Evolutionary conservation across 495 filamentous ascomycete genomes (phyloP), one percentile per base, ranked within the genome.

Genomic region (Ramalina peruviana): DNA sequence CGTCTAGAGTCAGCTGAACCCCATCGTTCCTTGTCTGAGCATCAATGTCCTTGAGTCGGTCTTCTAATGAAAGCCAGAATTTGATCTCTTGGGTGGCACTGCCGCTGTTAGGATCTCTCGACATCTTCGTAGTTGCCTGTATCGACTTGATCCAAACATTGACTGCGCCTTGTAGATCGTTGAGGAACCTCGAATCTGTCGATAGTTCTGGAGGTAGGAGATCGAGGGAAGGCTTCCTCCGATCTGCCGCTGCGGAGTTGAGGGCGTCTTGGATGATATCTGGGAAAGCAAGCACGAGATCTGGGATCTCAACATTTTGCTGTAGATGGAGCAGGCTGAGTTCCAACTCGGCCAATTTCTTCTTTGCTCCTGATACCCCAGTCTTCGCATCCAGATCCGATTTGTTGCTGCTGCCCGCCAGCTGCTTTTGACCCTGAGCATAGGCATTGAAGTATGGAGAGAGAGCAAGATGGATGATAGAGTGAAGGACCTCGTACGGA

Each of bases 61-160:
- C 82, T 61, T 99, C 92, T 82, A 97, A 93, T 1, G 86, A 87
- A 38, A 97, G 66, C 92, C 92, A 99, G 58, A 96, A 99, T 60
- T 95, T 95, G 59, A 97, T 94, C 62, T 99, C 92, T 62, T 96
- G 93, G 17, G 83, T 86, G 11, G 92, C 93, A 30, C 86, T 92
- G 6, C 88, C 87, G 41, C 84, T 88, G 27, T 82, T 80, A 5
- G 86, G 82, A 58, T 97, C 92, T 54, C 88, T 76, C 33, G 87
- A 84, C 72, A 93, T 84, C 67, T 88, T 92, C 13, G 92, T 97
- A 60, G 96, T 89, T n/a, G 83, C 82, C 65, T 94, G 88, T 52
- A 99, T 97, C 10, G 89, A 94, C 68, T 94, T 88, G 65, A 96
- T 96, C 92, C 92, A 99, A 54, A 80, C 78, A 68, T 94, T 97